These are phyloP conservation scores for Histomonas meleagridis DNA, from an alignment of 208 protist genomes.

Conservation along the genomic window DNA sequence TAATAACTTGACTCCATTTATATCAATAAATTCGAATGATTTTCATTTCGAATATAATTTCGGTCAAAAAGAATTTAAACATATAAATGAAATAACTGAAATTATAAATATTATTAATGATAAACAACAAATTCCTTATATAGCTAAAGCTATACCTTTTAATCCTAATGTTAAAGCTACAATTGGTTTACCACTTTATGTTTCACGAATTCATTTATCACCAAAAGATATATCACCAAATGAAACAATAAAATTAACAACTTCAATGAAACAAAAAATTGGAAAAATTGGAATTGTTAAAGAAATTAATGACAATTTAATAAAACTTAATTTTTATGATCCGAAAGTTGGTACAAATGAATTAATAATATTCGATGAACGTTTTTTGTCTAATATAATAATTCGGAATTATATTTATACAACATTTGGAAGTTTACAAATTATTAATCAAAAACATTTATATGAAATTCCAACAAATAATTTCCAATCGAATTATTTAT, in stretches of 20 bases:
- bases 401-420: no score
- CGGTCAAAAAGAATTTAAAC: background rate
- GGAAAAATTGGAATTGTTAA: background rate
- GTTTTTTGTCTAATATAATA: background rate
- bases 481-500: no score
- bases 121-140: background rate
- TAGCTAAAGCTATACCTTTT: background rate
- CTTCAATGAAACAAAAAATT: background rate
- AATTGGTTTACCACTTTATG: background rate
- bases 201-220: background rate
- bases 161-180: background rate
- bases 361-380: background rate
- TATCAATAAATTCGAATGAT: background rate
- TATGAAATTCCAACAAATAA: no score
- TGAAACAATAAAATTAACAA: background rate
- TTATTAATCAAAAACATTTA: no score
- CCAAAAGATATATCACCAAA: background rate
- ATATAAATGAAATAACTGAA: no score
- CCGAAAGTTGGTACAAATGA: background rate
- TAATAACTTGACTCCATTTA: background rate
- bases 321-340: background rate
- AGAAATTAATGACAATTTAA: background rate
- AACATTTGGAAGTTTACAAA: no score
- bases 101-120: no score
- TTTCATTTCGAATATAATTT: background rate